Percentiles rank a stretch among this genome's conserved stretches.
Evolutionary conservation across 1,284 basidiomycete genomes (phyloP).

Genomic region (Meira miltonrushii): DNA sequence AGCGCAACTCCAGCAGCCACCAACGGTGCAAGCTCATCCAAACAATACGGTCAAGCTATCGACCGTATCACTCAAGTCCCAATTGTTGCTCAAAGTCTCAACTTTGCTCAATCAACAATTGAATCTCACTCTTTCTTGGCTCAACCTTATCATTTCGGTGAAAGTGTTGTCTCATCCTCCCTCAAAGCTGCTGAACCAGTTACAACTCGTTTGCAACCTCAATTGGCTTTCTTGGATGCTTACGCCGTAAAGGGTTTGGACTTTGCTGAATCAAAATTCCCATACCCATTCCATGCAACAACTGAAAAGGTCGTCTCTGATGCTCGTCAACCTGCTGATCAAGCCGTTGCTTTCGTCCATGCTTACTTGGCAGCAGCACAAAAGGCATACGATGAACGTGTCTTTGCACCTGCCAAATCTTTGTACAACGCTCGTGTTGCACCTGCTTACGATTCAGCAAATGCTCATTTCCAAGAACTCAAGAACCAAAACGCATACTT

Average conservation of each 20-base stretch:
- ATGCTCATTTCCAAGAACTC: slow-evolving; percentile 44
- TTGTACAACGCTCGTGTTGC: slow-evolving; percentile 38
- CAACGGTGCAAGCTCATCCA: slow-evolving; percentile 27
- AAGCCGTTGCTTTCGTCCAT: slow-evolving; percentile 26
- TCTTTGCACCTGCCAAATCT: slow-evolving; percentile 39
- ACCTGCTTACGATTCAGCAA: slow-evolving; percentile 29
- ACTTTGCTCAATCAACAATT: slow-evolving; percentile 40
- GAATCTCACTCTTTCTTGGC: slow-evolving; percentile 32
- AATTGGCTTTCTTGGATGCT: slow-evolving; percentile 42
- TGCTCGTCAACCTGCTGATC: slow-evolving; percentile 36
- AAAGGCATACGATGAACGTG: slow-evolving; percentile 39
- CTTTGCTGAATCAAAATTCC: slow-evolving; percentile 45
- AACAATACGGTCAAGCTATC: slow-evolving; percentile 34
- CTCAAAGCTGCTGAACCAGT: slow-evolving; percentile 41
- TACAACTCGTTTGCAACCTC: slow-evolving; percentile 36
- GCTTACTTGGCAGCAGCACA: slow-evolving; percentile 29
- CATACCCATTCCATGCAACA: slow-evolving; percentile 50
- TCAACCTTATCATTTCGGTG: slow-evolving; percentile 36
- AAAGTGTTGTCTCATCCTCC: slow-evolving; percentile 28
- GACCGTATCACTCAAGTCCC: slow-evolving; percentile 38
- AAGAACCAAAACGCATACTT: slow-evolving; percentile 46
- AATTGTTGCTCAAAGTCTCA: slow-evolving; percentile 39
- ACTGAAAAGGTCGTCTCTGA: slow-evolving; percentile 33
- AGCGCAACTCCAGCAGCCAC: slow-evolving; percentile 23
- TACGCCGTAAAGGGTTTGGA: slow-evolving; percentile 40